Evolutionary conservation across 805 yeast genomes (phyloP).

Genomic region (Saturnispora mendoncae): DNA sequence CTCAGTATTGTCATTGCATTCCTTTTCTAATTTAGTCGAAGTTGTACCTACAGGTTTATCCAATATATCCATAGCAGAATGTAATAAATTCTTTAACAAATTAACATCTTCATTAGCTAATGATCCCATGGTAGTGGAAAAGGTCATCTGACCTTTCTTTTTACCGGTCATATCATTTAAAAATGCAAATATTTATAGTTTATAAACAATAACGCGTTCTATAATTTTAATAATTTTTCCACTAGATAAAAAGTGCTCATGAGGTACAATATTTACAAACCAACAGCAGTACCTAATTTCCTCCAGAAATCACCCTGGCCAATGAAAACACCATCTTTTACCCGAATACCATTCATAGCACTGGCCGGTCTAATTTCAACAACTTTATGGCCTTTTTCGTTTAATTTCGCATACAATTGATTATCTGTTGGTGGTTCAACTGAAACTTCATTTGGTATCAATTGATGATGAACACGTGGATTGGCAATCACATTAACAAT

Average conservation of each 20-base stretch:
- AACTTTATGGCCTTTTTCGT: conserved; percentile 41
- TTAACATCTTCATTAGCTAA: not conserved
- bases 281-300: conserved; percentile 67
- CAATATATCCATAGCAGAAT: not conserved
- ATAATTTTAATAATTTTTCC: not conserved
- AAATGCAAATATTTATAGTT: too few relatives aligned
- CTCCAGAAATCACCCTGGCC: conserved; percentile 93
- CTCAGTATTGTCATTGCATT: not conserved
- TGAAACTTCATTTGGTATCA: conserved; percentile 60
- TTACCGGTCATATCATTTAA: too few relatives aligned
- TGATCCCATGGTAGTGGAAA: not conserved
- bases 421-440: conserved; percentile 47
- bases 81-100: not conserved
- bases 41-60: not conserved
- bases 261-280: conserved; percentile 33
- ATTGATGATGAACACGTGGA: conserved; percentile 86
- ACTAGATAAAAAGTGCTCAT: not conserved
- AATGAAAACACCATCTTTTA: conserved; percentile 35
- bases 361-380: conserved; percentile 37
- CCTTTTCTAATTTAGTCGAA: not conserved
- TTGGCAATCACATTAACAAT: conserved; percentile 62
- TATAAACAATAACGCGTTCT: too few relatives aligned
- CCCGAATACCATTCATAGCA: conserved; percentile 48
- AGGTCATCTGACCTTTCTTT: not conserved
- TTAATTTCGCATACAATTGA: conserved; percentile 31